Percentiles rank a stretch among this genome's conserved stretches.
phyloP scores from a whole-genome alignment of 148 eudicot species.

The Rhododendron ferrugineum region DNA sequence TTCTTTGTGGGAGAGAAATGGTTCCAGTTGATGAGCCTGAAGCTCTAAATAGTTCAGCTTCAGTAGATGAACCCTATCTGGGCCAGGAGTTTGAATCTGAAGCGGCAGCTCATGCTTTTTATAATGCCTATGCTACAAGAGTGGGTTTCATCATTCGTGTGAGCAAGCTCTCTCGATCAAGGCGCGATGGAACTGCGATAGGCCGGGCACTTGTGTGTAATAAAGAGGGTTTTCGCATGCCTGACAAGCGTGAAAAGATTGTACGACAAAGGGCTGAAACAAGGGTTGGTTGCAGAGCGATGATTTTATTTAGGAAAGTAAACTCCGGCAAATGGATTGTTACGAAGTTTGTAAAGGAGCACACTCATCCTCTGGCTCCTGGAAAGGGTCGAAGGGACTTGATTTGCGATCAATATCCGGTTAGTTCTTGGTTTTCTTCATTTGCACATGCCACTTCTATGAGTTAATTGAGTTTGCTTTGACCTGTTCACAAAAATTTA shows the following conservation, averaged over 20 bases:
- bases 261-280: slow-evolving; percentile 86
- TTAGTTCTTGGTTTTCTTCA: slow-evolving; percentile 30
- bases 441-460: not conserved
- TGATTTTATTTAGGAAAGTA: slow-evolving; percentile 83
- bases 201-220: slow-evolving; percentile 95
- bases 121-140: slow-evolving; percentile 73
- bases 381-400: slow-evolving; percentile 86
- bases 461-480: not conserved
- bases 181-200: slow-evolving; percentile 91
- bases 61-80: slow-evolving; percentile 70
- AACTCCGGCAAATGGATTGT: slow-evolving; percentile 82
- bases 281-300: slow-evolving; percentile 95
- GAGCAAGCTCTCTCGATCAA: slow-evolving; percentile 90
- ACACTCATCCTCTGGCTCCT: slow-evolving; percentile 74
- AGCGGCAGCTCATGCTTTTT: slow-evolving; percentile 90
- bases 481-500: not conserved
- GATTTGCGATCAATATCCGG: slow-evolving; percentile 80
- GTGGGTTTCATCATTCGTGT: slow-evolving; percentile 88
- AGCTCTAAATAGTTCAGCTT: slow-evolving; percentile 21
- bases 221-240: slow-evolving; percentile 83
- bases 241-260: slow-evolving; percentile 86
- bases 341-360: slow-evolving; percentile 89
- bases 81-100: slow-evolving; percentile 94
- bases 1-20: slow-evolving; percentile 41
- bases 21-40: slow-evolving; percentile 31